Evolutionary conservation across 2,329 filamentous ascomycete genomes (phyloP).

Genomic region (Paecilomyces niveus): DNA sequence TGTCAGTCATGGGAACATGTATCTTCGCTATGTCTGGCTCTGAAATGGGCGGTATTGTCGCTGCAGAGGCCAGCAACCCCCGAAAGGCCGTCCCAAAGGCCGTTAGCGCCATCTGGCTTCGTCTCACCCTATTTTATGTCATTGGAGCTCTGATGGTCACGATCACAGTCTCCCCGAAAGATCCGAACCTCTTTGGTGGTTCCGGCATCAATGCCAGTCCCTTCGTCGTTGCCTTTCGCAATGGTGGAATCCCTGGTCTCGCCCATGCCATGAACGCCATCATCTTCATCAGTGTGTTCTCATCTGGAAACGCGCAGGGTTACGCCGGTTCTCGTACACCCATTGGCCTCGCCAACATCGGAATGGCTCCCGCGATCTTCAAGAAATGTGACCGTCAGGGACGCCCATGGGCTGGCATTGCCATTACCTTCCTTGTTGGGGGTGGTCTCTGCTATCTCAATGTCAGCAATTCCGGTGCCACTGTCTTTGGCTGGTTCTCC

Average conservation of each 20-base stretch:
- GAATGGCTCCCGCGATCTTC: conserved; percentile 25
- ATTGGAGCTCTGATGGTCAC: conserved; percentile 39
- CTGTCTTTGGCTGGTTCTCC: conserved; percentile 44
- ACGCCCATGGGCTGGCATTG: conserved; percentile 20
- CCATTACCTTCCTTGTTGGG: conserved; percentile 39
- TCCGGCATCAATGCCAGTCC: conserved; percentile 39
- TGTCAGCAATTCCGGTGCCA: conserved; percentile 32
- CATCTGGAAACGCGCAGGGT: conserved; percentile 37
- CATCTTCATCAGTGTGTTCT: conserved; percentile 42
- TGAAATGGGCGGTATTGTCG: conserved; percentile 38
- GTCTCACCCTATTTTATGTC: conserved; percentile 41
- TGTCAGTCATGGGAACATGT: conserved; percentile 30
- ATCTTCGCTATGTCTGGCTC: conserved; percentile 36
- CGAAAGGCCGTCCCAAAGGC: conserved; percentile 37
- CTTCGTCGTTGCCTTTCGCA: conserved; percentile 37
- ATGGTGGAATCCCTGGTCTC: conserved; percentile 31
- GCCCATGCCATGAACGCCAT: conserved; percentile 45
- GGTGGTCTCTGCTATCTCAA: conserved; percentile 45
- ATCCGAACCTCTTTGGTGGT: conserved; percentile 35
- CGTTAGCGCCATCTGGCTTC: conserved; percentile 41
- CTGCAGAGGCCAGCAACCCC: conserved; percentile 39
- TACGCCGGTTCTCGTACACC: conserved; percentile 40
- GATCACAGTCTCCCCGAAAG: conserved; percentile 36
- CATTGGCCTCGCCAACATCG: conserved; percentile 37
- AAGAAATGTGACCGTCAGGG: neutral